Evolutionary conservation across 176 grass and related monocot species (phyloP), one percentile per base, ranked within the genome.

Genomic region (Carex parvula): DNA sequence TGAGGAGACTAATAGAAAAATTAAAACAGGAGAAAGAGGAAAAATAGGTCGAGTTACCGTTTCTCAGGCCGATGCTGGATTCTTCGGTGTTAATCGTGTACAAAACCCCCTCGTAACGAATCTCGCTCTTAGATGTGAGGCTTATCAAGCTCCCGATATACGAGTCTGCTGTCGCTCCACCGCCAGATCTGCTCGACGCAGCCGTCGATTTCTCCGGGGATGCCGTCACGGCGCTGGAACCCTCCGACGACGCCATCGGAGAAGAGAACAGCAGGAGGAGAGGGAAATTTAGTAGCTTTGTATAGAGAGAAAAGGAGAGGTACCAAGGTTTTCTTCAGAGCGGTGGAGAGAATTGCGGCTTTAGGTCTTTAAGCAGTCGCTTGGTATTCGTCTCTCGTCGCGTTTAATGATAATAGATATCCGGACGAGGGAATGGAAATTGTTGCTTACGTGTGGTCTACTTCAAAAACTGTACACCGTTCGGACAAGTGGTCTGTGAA

Each of bases 61-160:
- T 92, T 80, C 81, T 90, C 64, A 97, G 84, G 6, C 94, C 92
- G 89, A 97, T 94, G 92, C 89, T 94, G 67, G 92, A 97, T 83
- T 97, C 94, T 32, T 92, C 94, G 81, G 94, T 92, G 88, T 94
- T 97, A 91, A 97, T 97, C 85, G 83, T 91, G 94, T 97, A 97
- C 5, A 97, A 81, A 86, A 97, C 62, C n/a, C 92, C 94, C 81
- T 94, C 94, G 83, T 97, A 97, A 73, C 94, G 88, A 87, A 97
- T 97, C 90, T 94, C 92, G 89, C 94, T 97, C 84, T 97, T 97
- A 64, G 94, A 97, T 18, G 89, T 97, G 48, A 97, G 90, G 74
- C 90, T 97, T 70, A 94, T 97, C 60, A 97, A 64, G 73, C 92
- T 97, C 64, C 94, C 94, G 81, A 97, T 91, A 80, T 97, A 97